A percentile compares a stretch with the other conserved stretches of the same genome.
Evolutionary conservation across 768 basidiomycete genomes (phyloP).

Genomic region (Tylopilus plumbeoviolaceoides): DNA sequence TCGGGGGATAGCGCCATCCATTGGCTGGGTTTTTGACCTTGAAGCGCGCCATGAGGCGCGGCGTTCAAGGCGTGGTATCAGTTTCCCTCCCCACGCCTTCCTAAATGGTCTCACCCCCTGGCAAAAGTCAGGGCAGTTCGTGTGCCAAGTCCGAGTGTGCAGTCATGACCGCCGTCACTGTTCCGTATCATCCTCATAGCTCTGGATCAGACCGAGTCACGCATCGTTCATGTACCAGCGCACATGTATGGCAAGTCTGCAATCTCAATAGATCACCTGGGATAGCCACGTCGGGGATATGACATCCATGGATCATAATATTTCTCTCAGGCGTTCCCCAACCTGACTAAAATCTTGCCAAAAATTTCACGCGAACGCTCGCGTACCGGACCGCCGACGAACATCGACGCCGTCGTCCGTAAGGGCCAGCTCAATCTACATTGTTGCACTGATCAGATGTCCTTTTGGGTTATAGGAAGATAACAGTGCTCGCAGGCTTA

Average conservation of each 20-base stretch:
- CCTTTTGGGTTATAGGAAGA: background rate
- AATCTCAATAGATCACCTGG: background rate
- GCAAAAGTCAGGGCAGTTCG: background rate
- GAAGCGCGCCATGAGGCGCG: slow-evolving; percentile 1
- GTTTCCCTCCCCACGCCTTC: background rate
- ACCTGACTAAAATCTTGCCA: background rate
- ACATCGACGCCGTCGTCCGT: no score
- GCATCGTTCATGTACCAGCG: no score
- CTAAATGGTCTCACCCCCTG: background rate
- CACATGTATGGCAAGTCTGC: no score
- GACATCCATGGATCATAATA: background rate
- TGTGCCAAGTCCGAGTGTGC: background rate
- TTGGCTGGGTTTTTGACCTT: background rate
- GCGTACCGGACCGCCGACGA: background rate
- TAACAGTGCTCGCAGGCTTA: background rate
- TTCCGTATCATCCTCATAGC: background rate
- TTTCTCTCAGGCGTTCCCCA: background rate
- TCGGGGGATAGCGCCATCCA: background rate
- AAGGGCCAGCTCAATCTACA: background rate
- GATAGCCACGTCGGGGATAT: background rate
- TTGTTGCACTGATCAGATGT: background rate
- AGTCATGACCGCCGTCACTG: background rate
- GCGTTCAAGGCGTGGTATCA: background rate
- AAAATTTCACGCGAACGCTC: background rate
- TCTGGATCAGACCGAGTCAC: background rate